A percentile compares a stretch with the other conserved stretches of the same genome.
phyloP scores from a whole-genome alignment of 352 stramenopile species.

The Globisporangium rhizosaccharum region DNA sequence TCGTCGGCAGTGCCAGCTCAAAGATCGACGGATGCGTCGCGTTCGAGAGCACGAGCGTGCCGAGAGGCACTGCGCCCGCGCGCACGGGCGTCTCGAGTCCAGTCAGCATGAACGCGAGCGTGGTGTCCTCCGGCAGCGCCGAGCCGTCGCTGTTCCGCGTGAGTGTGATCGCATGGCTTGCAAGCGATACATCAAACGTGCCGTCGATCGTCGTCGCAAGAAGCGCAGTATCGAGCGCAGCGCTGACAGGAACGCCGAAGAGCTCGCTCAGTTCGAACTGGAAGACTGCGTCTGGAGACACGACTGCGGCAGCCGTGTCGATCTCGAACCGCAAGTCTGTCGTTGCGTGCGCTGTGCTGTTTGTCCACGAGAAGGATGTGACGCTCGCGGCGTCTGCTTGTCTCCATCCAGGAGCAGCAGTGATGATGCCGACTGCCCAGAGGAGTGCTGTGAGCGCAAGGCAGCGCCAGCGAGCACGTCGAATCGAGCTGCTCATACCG shows the following conservation, averaged over 20 bases:
- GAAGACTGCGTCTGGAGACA: slow-evolving; percentile 26
- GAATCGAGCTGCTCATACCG: not conserved
- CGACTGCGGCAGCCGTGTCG: slow-evolving; percentile 14
- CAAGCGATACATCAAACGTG: slow-evolving; percentile 19
- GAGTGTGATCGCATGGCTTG: slow-evolving; percentile 14
- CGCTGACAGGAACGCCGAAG: slow-evolving; percentile 19
- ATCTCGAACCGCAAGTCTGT: slow-evolving; percentile 19
- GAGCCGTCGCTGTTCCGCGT: slow-evolving; percentile 16
- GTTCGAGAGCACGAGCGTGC: slow-evolving; percentile 19
- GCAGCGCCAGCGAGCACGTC: not conserved
- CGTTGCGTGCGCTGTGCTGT: slow-evolving; percentile 19
- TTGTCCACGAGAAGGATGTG: slow-evolving; percentile 17
- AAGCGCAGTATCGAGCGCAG: slow-evolving; percentile 12
- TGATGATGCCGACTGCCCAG: not conserved
- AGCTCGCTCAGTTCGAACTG: slow-evolving; percentile 21
- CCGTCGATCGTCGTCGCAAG: slow-evolving; percentile 20
- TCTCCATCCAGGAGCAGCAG: too few species aligned
- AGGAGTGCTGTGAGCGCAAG: slow-evolving; percentile 2
- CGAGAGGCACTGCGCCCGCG: slow-evolving; percentile 13
- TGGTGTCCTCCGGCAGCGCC: slow-evolving; percentile 1
- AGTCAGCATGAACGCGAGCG: slow-evolving; percentile 8
- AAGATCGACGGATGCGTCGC: slow-evolving; percentile 5
- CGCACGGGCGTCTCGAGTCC: slow-evolving; percentile 10
- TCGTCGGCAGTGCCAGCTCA: slow-evolving; percentile 4
- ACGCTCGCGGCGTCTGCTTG: slow-evolving; percentile 1